Conservation (phyloP, 1,284 basidiomycete genomes). For the Sanghuangporus weigelae region DNA sequence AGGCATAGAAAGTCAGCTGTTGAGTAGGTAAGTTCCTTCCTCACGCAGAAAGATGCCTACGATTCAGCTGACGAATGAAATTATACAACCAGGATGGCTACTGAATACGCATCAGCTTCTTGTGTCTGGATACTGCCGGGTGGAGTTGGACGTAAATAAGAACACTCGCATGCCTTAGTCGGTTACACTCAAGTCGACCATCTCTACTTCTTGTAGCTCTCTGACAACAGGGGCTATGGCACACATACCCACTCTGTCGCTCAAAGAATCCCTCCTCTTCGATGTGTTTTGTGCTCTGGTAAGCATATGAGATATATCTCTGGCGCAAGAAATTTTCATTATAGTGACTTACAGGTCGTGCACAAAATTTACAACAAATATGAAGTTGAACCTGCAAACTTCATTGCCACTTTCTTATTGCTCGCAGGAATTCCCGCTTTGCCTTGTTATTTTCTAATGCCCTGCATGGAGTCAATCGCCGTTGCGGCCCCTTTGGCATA, state of each 20-base stretch:
- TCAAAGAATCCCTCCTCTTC: not conserved
- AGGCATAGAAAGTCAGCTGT: too few species aligned
- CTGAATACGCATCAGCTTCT: too few species aligned
- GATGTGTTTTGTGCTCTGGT: conserved; percentile 1
- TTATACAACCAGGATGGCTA: too few species aligned
- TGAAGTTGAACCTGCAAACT: not conserved
- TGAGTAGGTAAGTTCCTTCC: too few species aligned
- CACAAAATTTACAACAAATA: conserved; percentile 12
- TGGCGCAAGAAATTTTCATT: not conserved
- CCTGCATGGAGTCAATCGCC: conserved; percentile 18
- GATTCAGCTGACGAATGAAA: too few species aligned
- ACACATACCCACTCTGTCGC: not conserved
- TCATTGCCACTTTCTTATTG: not conserved
- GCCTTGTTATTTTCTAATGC: not conserved
- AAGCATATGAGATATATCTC: not conserved
- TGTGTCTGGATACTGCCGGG: too few species aligned
- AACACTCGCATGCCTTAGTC: too few species aligned
- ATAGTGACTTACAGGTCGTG: not conserved
- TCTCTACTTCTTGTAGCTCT: too few species aligned
- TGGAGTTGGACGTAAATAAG: too few species aligned
- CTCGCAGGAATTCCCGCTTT: not conserved
- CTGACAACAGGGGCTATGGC: not conserved
- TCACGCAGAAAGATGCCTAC: too few species aligned
- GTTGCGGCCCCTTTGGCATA: conserved; percentile 17
- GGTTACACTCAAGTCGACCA: too few species aligned